Percentiles rank a stretch among this genome's conserved stretches.
Conservation (phyloP, 345 rosid genomes). For the Odontarrhena argentea region DNA sequence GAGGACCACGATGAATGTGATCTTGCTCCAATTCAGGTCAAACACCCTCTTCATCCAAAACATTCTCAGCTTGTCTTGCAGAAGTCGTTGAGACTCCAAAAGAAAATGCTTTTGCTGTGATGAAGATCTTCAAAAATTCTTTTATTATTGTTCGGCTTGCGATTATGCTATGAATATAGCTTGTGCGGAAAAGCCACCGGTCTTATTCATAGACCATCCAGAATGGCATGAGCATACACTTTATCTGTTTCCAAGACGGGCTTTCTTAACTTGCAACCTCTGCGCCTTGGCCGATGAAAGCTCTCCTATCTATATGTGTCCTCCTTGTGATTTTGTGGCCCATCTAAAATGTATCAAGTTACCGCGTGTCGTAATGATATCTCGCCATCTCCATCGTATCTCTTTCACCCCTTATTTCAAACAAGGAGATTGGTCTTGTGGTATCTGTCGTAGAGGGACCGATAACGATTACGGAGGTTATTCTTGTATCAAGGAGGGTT, state of each 20-base stretch:
- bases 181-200: neutral
- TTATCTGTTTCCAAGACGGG: neutral
- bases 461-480: neutral
- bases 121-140: neutral
- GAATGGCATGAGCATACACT: slow-evolving; percentile 1
- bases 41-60: neutral
- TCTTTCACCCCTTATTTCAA: neutral
- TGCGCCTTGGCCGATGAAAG: neutral
- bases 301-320: neutral
- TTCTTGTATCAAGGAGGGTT: neutral
- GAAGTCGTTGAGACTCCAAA: too few species aligned
- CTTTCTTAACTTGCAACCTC: neutral
- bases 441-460: neutral
- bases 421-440: neutral
- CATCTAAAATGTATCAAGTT: neutral
- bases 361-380: slow-evolving; percentile 15
- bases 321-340: neutral
- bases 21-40: neutral
- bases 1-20: neutral
- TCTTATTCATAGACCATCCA: neutral
- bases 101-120: neutral
- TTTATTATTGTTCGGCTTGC: neutral
- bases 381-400: slow-evolving; percentile 7
- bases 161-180: neutral
- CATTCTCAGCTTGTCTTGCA: neutral